phyloP scores from a whole-genome alignment of 1,284 basidiomycete genomes.

The Sporisorium reilianum region DNA sequence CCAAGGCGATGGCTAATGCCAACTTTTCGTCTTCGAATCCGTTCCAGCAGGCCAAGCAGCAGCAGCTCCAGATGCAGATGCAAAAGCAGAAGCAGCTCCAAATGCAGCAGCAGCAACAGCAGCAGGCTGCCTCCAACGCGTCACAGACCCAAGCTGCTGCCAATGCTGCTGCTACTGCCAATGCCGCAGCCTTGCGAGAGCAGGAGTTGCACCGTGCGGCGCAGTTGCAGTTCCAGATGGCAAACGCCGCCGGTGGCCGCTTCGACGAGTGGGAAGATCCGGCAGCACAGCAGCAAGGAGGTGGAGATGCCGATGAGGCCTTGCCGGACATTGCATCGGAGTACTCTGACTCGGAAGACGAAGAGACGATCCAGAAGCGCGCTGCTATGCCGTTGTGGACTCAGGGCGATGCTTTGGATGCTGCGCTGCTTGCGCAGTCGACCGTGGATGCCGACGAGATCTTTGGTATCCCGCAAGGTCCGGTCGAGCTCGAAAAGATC shows the following conservation, averaged over 20 bases:
- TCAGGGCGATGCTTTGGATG: constrained; percentile 58
- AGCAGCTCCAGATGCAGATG: constrained; percentile 38
- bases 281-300: constrained; percentile 16
- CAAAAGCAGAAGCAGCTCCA: constrained; percentile 36
- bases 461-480: constrained; percentile 64
- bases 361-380: constrained; percentile 61
- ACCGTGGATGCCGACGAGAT: constrained; percentile 64
- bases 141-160: constrained; percentile 25
- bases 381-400: constrained; percentile 64
- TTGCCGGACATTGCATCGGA: constrained; percentile 62
- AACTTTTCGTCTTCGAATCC: constrained; percentile 49
- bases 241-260: constrained; percentile 36
- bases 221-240: constrained; percentile 36
- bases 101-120: constrained; percentile 38
- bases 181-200: constrained; percentile 33
- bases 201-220: constrained; percentile 40
- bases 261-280: constrained; percentile 37
- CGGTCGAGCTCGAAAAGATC: constrained; percentile 62
- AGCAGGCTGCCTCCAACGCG: constrained; percentile 31
- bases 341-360: constrained; percentile 67
- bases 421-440: constrained; percentile 55
- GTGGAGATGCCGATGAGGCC: constrained; percentile 32
- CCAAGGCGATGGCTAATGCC: constrained; percentile 44
- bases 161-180: not conserved
- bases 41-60: constrained; percentile 54